A percentile compares a stretch with the other conserved stretches of the same genome.
These are phyloP conservation scores for Phaeosphaeria sp. DNA, from an alignment of 2,329 filamentous ascomycete genomes.

Conservation along the genomic window DNA sequence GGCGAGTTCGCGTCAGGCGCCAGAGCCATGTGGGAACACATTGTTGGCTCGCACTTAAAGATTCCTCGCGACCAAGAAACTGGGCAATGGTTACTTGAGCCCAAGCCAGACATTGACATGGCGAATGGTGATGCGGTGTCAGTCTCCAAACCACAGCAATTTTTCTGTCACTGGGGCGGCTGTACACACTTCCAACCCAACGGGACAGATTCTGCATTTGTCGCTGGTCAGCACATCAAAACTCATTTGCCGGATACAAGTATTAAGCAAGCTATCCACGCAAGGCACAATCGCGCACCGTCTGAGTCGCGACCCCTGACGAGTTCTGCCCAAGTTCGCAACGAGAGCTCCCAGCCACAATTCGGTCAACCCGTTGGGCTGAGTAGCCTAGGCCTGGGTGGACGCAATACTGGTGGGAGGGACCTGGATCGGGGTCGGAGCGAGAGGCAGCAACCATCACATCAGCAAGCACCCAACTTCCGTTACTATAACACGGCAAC, in stretches of 20 bases:
- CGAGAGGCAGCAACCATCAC: slow-evolving; percentile 23
- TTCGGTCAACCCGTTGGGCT: slow-evolving; percentile 39
- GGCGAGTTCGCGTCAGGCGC: slow-evolving; percentile 66
- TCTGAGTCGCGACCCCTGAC: slow-evolving; percentile 37
- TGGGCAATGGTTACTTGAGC: slow-evolving; percentile 59
- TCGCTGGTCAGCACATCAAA: slow-evolving; percentile 70
- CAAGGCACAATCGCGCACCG: slow-evolving; percentile 57
- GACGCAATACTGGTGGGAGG: slow-evolving; percentile 19
- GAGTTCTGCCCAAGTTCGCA: slow-evolving; percentile 33
- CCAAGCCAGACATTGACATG: slow-evolving; percentile 46
- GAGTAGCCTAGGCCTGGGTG: slow-evolving; percentile 35
- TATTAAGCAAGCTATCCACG: slow-evolving; percentile 46
- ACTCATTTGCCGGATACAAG: slow-evolving; percentile 66
- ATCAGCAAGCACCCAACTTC: slow-evolving; percentile 35
- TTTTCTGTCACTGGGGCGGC: slow-evolving; percentile 70
- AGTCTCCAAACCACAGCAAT: slow-evolving; percentile 51
- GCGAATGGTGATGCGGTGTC: slow-evolving; percentile 55
- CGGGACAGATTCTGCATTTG: slow-evolving; percentile 46
- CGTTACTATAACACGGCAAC: slow-evolving; percentile 55
- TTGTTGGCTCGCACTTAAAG: slow-evolving; percentile 69
- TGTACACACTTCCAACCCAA: slow-evolving; percentile 63
- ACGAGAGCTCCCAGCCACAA: slow-evolving; percentile 40
- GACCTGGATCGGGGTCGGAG: slow-evolving; percentile 29
- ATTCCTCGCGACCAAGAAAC: slow-evolving; percentile 58
- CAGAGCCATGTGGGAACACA: slow-evolving; percentile 74